Evolutionary conservation across 2,329 filamentous ascomycete species (phyloP), one percentile per base, ranked within the genome.

Genomic region (Calcarisporium arbuscula): DNA sequence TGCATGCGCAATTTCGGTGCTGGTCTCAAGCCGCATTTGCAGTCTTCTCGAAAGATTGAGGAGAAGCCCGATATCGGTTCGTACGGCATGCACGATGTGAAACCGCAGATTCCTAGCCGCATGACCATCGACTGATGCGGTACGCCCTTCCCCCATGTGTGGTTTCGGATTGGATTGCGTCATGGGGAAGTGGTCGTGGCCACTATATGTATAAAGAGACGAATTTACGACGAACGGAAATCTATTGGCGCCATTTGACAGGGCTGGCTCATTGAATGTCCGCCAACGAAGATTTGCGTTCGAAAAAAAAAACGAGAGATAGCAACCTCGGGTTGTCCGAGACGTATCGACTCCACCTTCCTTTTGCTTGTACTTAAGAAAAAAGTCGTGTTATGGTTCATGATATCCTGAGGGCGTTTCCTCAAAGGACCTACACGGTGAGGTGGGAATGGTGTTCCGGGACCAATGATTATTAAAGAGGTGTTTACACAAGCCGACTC

Each of bases 1-100:
- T 96, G 90, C 71, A 89, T 87, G 61, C 67, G 74, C 59, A 96
- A 96, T 65, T 98, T 96, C 64, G 77, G 82, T 60, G 81, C 82
- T 46, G 92, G 92, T 8, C 70, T 98, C 40, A 95, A 94, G 67
- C 80, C 80, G 8, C 89, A 96, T 56, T 75, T 98, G 39, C 72
- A 79, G 48, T 73, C 70, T 52, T 67, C 53, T 26, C 57, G 55
- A 32, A 57, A 60, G 30, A 58, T 66, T 28, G 64, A 71, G 30
- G 73, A 78, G 56, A 75, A 74, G 60, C 64, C 68, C 19, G 72
- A 76, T 38, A 57, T 61, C 20, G 70, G 73, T 53, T 74, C 73
- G 28, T 74, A 77, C 53, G 68, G 62, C 52, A 52, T 74, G 46
- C 60, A 70, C 46, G 74, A 78, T 38, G 68, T 77, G 48, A 77